These are phyloP conservation scores for Phtheirospermum japonicum DNA, from an alignment of 257 asterid genomes.

Conservation along the genomic window DNA sequence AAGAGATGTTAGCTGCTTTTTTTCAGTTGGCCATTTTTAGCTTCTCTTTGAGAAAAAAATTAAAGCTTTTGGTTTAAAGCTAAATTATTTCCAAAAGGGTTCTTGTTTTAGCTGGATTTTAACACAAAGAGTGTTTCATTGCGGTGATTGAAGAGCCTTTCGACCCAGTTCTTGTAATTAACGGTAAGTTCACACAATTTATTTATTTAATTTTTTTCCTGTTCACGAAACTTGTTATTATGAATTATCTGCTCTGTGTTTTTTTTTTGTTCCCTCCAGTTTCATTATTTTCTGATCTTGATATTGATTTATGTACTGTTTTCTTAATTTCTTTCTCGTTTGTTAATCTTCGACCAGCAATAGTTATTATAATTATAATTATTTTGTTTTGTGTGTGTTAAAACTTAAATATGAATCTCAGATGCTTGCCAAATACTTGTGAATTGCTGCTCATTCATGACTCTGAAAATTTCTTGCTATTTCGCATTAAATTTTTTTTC, in stretches of 20 bases:
- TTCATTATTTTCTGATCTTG: neutral
- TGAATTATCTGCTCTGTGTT: neutral
- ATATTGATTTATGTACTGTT: neutral
- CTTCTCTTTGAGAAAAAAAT: neutral
- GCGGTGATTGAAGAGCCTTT: conserved; percentile 31
- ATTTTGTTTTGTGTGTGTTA: no score
- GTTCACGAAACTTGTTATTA: no score
- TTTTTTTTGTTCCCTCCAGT: neutral
- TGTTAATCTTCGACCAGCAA: no score
- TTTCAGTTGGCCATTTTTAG: conserved; percentile 27
- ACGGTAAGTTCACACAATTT: conserved; percentile 8
- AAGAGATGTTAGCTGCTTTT: conserved; percentile 29
- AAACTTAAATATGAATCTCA: no score
- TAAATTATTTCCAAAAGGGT: neutral
- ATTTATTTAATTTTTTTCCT: neutral
- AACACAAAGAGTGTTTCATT: neutral
- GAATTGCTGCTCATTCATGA: no score
- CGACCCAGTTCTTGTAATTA: conserved; percentile 40
- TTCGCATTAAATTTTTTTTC: no score
- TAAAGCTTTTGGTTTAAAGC: conserved; percentile 20
- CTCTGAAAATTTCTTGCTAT: neutral
- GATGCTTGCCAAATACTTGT: no score
- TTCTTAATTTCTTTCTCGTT: no score
- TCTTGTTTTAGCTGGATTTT: neutral
- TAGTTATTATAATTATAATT: no score